These are phyloP conservation scores for Geotrichum histeridarum DNA, from an alignment of 1,139 yeast species.

Conservation along the genomic window DNA sequence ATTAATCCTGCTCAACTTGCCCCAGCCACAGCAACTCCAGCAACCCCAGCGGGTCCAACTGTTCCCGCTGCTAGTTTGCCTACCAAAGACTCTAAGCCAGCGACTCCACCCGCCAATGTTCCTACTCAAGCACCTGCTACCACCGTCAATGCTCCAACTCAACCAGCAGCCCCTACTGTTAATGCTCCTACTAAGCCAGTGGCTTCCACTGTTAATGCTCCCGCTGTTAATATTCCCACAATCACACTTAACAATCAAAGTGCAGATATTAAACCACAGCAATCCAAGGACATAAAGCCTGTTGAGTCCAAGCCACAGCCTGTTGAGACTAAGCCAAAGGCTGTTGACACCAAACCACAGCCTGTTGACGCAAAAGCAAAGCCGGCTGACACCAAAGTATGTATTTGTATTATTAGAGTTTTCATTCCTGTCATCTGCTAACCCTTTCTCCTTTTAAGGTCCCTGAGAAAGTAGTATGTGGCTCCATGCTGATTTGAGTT, in stretches of 20 bases:
- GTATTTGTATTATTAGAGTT: too few relatives aligned
- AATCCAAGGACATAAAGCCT: background rate
- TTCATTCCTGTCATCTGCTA: background rate
- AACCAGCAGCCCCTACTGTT: too few relatives aligned
- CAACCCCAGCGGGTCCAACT: conserved; percentile 30
- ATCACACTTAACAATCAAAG: background rate
- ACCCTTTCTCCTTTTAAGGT: background rate
- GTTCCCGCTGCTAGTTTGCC: conserved; percentile 31
- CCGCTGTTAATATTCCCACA: background rate
- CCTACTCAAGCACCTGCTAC: too few relatives aligned
- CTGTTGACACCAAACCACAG: too few relatives aligned
- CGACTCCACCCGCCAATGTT: too few relatives aligned
- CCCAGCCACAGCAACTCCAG: conserved; percentile 30
- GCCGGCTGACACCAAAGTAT: too few relatives aligned
- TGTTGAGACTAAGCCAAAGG: too few relatives aligned
- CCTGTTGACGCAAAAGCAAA: too few relatives aligned
- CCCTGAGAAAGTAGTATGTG: background rate
- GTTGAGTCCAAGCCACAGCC: too few relatives aligned
- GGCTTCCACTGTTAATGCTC: background rate
- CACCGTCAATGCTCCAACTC: too few relatives aligned
- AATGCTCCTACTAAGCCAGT: conserved; percentile 24
- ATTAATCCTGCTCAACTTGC: conserved; percentile 28
- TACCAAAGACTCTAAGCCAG: conserved; percentile 22
- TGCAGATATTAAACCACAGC: conserved; percentile 3
- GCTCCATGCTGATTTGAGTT: background rate